Evolutionary conservation across 768 basidiomycete species (phyloP).

Genomic region (Naematelia encephala): DNA sequence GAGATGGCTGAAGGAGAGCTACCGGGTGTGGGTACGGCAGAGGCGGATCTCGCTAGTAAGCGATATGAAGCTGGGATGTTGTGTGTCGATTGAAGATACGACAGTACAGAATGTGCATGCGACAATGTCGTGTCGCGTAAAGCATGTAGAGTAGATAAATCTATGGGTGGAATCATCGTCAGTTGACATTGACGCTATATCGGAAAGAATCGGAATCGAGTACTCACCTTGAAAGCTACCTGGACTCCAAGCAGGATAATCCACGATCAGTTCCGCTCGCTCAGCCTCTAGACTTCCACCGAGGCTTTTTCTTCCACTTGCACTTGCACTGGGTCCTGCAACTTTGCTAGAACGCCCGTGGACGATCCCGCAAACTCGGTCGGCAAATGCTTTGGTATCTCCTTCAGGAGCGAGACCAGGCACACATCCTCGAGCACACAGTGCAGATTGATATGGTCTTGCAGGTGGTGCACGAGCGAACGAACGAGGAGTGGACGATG

Average conservation of each 20-base stretch:
- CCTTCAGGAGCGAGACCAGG: conserved; percentile 14
- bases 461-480: conserved; percentile 35
- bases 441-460: conserved; percentile 30
- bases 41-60: conserved; percentile 40
- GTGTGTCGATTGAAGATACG: conserved; percentile 32
- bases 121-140: conserved; percentile 47
- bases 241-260: conserved; percentile 47
- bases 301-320: conserved; percentile 21
- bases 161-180: conserved; percentile 10
- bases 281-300: conserved; percentile 41
- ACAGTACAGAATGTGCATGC: conserved; percentile 42
- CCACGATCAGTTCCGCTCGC: conserved; percentile 46
- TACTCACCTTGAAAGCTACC: conserved; percentile 46
- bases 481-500: conserved; percentile 16
- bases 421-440: conserved; percentile 7
- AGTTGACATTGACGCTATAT: no score
- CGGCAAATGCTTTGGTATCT: conserved; percentile 36
- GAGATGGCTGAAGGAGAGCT: not conserved
- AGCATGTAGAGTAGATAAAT: conserved; percentile 48
- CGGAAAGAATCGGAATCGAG: not conserved
- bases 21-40: conserved; percentile 10
- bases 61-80: conserved; percentile 43
- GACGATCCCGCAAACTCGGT: conserved; percentile 21
- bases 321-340: conserved; percentile 1
- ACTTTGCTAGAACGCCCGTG: conserved; percentile 6